phyloP scores from a whole-genome alignment of 2,329 filamentous ascomycete genomes.

The Trichoderma koningii region DNA sequence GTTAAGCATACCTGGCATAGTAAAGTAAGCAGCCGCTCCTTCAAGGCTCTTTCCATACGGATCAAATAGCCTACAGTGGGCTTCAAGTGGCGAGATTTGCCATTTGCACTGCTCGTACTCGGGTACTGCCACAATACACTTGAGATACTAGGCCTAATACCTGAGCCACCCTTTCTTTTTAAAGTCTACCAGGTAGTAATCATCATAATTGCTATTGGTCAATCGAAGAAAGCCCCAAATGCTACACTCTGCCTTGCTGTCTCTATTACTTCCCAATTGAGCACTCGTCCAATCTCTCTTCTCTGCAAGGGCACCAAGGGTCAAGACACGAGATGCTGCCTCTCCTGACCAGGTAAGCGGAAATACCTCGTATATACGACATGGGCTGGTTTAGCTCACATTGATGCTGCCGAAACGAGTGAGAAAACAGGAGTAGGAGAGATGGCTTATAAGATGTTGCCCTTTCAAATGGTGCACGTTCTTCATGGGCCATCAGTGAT shows the following conservation, averaged over 20 bases:
- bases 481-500: neutral
- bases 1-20: neutral
- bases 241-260: neutral
- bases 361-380: neutral
- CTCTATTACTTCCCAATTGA: neutral
- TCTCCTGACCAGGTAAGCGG: slow-evolving; percentile 12
- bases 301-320: neutral
- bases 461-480: neutral
- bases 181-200: too few relatives aligned
- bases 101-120: too few relatives aligned
- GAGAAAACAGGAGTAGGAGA: neutral
- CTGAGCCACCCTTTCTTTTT: too few relatives aligned
- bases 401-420: neutral
- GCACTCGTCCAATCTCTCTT: slow-evolving; percentile 16
- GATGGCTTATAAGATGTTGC: neutral
- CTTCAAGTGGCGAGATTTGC: too few relatives aligned
- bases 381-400: neutral
- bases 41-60: too few relatives aligned
- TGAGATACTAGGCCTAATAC: too few relatives aligned
- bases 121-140: too few relatives aligned
- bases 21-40: neutral
- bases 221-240: neutral
- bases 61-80: too few relatives aligned
- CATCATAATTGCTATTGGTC: neutral
- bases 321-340: slow-evolving; percentile 1